A percentile compares a stretch with the other conserved stretches of the same genome.
phyloP scores from a whole-genome alignment of 2,329 filamentous ascomycete species.

The Aspergillus luchuensis region DNA sequence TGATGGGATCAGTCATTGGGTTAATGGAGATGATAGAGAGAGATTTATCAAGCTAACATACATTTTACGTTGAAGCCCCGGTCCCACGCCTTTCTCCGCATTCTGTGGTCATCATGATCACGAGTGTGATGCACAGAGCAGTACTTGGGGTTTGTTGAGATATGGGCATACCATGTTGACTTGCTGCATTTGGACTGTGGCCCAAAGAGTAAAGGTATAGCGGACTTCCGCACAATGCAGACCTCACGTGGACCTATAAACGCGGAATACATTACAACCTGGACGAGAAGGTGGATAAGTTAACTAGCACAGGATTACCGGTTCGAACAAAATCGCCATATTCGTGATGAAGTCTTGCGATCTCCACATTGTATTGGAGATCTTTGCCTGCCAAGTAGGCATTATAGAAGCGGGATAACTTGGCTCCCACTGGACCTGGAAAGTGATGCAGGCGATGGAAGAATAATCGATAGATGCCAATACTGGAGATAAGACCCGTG shows the following conservation, averaged over 20 bases:
- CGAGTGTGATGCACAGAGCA: conserved; percentile 25
- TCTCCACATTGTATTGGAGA: conserved; percentile 19
- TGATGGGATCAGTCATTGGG: background rate
- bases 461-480: conserved; percentile 29
- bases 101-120: conserved; percentile 22
- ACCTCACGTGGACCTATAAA: conserved; percentile 12
- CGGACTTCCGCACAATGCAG: conserved; percentile 6
- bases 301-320: conserved; percentile 16
- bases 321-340: conserved; percentile 34
- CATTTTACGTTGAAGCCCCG: conserved; percentile 34
- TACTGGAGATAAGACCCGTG: conserved; percentile 18
- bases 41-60: conserved; percentile 1
- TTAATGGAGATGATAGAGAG: background rate
- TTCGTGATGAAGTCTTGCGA: conserved; percentile 23
- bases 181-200: conserved; percentile 17
- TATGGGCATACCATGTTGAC: conserved; percentile 23
- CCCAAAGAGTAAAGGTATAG: background rate
- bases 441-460: conserved; percentile 30
- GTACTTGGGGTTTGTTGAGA: conserved; percentile 4
- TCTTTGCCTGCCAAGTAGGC: conserved; percentile 17
- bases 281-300: background rate
- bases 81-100: conserved; percentile 32
- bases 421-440: conserved; percentile 28
- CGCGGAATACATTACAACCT: background rate
- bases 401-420: conserved; percentile 25